Conservation (phyloP, 2,329 filamentous ascomycete species). For the Aspergillus sp. region DNA sequence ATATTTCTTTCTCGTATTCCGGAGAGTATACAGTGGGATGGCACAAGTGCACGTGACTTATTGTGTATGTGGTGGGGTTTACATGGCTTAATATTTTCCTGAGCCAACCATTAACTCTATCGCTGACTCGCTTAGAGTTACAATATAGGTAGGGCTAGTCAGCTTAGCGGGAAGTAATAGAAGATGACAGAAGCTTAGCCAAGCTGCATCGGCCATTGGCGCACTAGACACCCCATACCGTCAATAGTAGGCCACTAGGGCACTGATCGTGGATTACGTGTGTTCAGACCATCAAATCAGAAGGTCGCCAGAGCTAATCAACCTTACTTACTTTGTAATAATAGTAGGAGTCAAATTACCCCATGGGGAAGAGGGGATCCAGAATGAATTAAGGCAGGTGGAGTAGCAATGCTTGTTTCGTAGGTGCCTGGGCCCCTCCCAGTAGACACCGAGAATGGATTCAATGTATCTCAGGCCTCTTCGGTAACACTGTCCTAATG, state of each 20-base stretch:
- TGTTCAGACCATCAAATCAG: neutral
- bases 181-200: neutral
- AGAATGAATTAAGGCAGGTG: constrained; percentile 2
- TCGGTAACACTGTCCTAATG: too few relatives aligned
- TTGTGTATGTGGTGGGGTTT: neutral
- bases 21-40: too few relatives aligned
- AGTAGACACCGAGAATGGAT: neutral
- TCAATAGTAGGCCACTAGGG: constrained; percentile 1
- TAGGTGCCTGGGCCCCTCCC: neutral
- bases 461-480: too few relatives aligned
- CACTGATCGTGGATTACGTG: neutral
- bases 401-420: constrained; percentile 2
- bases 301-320: neutral
- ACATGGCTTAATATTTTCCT: neutral
- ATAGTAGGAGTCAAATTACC: neutral
- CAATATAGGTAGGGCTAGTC: neutral
- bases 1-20: too few relatives aligned
- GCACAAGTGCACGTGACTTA: too few relatives aligned
- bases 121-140: neutral
- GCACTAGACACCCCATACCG: neutral
- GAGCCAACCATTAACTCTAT: neutral
- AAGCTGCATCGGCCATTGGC: neutral
- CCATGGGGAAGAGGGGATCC: constrained; percentile 7
- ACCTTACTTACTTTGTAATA: too few relatives aligned
- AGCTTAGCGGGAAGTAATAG: neutral